These are phyloP conservation scores for Oryza longistaminata DNA, from an alignment of 176 grass and related monocot genomes.

Conservation along the genomic window DNA sequence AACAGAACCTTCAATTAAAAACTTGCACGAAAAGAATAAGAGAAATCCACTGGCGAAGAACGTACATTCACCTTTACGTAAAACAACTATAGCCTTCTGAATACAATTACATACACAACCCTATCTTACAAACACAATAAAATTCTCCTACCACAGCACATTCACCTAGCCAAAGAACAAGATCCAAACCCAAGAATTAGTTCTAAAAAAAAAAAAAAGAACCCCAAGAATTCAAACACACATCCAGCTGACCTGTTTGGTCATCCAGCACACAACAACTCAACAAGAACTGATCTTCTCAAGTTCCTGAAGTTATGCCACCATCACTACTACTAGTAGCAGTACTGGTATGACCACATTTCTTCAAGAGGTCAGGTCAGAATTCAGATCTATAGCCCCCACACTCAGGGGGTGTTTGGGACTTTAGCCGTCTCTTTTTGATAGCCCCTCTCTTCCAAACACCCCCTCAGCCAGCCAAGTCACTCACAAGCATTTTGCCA, in stretches of 20 bases:
- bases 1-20: neutral
- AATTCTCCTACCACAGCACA: neutral
- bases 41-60: neutral
- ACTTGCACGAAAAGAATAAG: neutral
- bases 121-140: neutral
- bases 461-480: conserved; percentile 10
- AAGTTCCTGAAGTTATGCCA: neutral
- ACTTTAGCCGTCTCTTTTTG: too few relatives aligned
- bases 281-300: conserved; percentile 20
- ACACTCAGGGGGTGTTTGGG: too few relatives aligned
- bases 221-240: conserved; percentile 14
- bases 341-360: neutral
- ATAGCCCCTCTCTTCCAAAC: too few relatives aligned
- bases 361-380: neutral
- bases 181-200: neutral
- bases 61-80: neutral
- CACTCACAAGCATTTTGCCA: conserved; percentile 7
- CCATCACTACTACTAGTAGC: neutral
- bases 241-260: neutral
- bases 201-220: too few relatives aligned
- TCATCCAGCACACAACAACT: conserved; percentile 4
- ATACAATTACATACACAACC: rapidly evolving
- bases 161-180: neutral
- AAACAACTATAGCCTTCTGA: neutral
- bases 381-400: conserved; percentile 18